Evolutionary conservation across 495 filamentous ascomycete species (phyloP), one percentile per base, ranked within the genome.

Genomic region (Podospora sp.): DNA sequence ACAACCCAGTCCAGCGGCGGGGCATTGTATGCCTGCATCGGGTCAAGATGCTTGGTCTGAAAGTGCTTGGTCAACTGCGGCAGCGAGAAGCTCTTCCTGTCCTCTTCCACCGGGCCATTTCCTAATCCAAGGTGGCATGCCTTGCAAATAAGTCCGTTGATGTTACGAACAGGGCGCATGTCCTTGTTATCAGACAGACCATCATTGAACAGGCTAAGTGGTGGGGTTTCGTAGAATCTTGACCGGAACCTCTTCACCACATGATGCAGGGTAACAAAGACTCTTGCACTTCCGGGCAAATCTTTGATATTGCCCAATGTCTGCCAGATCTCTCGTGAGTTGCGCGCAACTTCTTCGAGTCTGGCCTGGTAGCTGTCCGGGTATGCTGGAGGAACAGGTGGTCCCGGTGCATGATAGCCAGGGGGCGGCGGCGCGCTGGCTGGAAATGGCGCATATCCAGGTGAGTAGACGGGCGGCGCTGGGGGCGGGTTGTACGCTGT

Each of bases 31-130:
- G 7, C 60, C 60, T 72, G 78, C 69, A 72, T 74, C 22, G 73
- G 67, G 49, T 77, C 71, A 65, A 85, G 69, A 73, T 93, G 91
- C 56, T 79, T 77, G 61, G 79, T 78, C 60, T 89, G 84, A 69
- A 92, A 93, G 78, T 93, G 91, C 56, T 83, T 87, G 59, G 89
- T 78, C 22, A 93, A 76, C 64, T 89, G 83, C 26, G 83, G 81
- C 22, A 91, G 76, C 11, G 85, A 87, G 68, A 86, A 91, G 11
- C 82, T 78, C 68, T 82, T 88, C 60, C 78, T 75, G 35, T 80
- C 82, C 25, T 74, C 66, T 55, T 80, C 72, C 29, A 75, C 73
- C 26, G 71, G 67, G 16, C 67, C 66, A 61, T 75, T 69, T 56
- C 75, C 74, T 46, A 82, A 70, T 56, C 76, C 67, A 56, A 79